Base-by-base conservation (phyloP, 495 filamentous ascomycete species). In the Glonium stellatum region DNA sequence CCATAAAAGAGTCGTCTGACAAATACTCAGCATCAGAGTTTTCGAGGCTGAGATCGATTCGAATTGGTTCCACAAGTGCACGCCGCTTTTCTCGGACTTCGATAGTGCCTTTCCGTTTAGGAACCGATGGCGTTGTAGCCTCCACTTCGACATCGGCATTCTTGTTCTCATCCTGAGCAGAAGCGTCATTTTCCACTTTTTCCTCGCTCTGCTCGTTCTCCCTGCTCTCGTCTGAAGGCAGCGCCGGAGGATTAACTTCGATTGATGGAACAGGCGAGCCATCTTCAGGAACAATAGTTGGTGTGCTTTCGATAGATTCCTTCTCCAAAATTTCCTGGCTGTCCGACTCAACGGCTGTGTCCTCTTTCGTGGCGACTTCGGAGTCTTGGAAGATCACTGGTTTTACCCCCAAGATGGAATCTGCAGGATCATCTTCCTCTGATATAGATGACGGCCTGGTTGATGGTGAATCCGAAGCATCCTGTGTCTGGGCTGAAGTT, bases 1-100 rank as follows among this genome's bases (percentile, higher is more conserved):
- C 87, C 84, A 95, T 87, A 64, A 95, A 86, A 35, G 85, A 89
- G 71, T 96, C 90, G 70, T 95, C 89, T 6, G 88, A 92, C 34
- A 82, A 80, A 57, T 85, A 81, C 65, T 84, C 78, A 49, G 80
- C 82, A 65, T 84, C 81, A 0, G 71, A 71, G 58, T 70, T 62
- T 8, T 73, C 72, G 1, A 52, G 50, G 37, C 62, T 68, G 21
- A 65, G 35, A 39, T 67, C 58, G 37, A 74, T 63, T 12, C 70
- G 68, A 19, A 72, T 61, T 1, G 72, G 69, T 12, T 70, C 69
- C 18, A 72, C 65, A 19, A 70, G 55, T 12, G 67, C 69, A 8
- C 65, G 55, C 25, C 72, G 70, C 52, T 69, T 70, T 21, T 69
- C 63, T 35, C 59, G 65, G 12, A 27, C 36, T 34, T 65, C 62